Percentiles rank a stretch among this genome's conserved stretches.
Evolutionary conservation across 2,329 filamentous ascomycete genomes (phyloP).

Genomic region (Pseudogymnoascus verrucosus): DNA sequence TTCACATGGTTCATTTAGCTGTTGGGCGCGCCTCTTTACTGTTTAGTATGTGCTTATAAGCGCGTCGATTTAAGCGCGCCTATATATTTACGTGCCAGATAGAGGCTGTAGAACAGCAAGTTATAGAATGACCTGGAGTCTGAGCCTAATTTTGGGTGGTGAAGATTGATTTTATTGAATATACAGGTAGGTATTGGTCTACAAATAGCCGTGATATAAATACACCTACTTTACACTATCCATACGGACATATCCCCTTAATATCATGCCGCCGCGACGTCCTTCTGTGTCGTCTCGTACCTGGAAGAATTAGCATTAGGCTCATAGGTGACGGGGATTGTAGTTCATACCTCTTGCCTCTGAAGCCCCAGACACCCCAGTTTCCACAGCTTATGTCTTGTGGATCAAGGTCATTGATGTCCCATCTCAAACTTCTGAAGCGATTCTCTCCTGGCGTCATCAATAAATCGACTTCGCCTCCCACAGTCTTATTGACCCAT

Average conservation of each 20-base stretch:
- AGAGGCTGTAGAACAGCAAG: no score
- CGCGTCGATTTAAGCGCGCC: background rate
- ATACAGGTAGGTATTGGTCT: conserved; percentile 6
- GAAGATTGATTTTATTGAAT: conserved; percentile 7
- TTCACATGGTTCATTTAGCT: background rate
- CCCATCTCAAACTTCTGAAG: conserved; percentile 93
- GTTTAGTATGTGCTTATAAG: background rate
- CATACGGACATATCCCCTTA: background rate
- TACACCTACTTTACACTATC: conserved; percentile 5
- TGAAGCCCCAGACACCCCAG: conserved; percentile 95
- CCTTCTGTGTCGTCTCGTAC: conserved; percentile 29
- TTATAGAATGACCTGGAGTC: background rate
- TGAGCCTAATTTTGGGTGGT: background rate
- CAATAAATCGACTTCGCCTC: conserved; percentile 85
- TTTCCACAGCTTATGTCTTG: conserved; percentile 93
- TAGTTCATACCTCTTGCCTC: conserved; percentile 75
- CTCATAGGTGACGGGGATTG: conserved; percentile 12
- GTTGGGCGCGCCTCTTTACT: background rate
- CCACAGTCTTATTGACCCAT: conserved; percentile 78
- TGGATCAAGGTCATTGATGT: conserved; percentile 90
- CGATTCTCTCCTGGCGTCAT: conserved; percentile 88
- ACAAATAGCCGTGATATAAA: conserved; percentile 6
- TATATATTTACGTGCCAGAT: background rate
- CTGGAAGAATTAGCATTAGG: conserved; percentile 14
- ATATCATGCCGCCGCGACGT: background rate